phyloP scores from a whole-genome alignment of 2,329 filamentous ascomycete species.

The Fusarium mangiferae region DNA sequence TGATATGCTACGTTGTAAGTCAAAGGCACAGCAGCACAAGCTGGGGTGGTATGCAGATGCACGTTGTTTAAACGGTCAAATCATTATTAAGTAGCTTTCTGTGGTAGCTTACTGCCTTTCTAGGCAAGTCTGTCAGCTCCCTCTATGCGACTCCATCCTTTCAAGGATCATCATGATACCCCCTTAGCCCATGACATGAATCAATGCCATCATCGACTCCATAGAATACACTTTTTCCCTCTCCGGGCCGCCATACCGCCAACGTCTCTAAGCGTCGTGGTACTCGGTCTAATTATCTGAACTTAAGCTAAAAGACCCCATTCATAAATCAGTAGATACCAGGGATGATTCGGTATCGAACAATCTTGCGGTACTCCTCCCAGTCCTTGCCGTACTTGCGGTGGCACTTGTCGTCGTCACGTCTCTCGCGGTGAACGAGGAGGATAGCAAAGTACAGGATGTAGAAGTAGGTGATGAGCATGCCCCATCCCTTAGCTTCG shows the following conservation, averaged over 20 bases:
- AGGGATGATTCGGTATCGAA: constrained; percentile 84
- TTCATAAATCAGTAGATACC: constrained; percentile 74
- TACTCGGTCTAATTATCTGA: neutral
- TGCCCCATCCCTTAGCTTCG: constrained; percentile 82
- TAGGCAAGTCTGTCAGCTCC: constrained; percentile 23
- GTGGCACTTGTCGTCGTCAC: constrained; percentile 91
- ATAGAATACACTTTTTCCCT: constrained; percentile 2
- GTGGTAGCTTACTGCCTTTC: constrained; percentile 21
- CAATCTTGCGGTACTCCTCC: constrained; percentile 86
- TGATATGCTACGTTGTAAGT: neutral
- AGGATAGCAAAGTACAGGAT: constrained; percentile 90
- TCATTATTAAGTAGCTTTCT: constrained; percentile 3
- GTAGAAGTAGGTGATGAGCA: constrained; percentile 94
- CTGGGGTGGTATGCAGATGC: constrained; percentile 24
- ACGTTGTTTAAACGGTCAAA: constrained; percentile 11
- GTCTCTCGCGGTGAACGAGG: constrained; percentile 83
- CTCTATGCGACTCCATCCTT: neutral
- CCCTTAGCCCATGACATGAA: neutral
- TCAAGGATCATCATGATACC: neutral
- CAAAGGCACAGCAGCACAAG: neutral
- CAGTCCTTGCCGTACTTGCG: constrained; percentile 94
- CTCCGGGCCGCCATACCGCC: neutral
- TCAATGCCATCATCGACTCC: constrained; percentile 13
- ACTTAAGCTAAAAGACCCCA: neutral
- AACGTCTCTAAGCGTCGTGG: neutral